phyloP scores from a whole-genome alignment of 148 eudicot species.

The Linanthus parryae region DNA sequence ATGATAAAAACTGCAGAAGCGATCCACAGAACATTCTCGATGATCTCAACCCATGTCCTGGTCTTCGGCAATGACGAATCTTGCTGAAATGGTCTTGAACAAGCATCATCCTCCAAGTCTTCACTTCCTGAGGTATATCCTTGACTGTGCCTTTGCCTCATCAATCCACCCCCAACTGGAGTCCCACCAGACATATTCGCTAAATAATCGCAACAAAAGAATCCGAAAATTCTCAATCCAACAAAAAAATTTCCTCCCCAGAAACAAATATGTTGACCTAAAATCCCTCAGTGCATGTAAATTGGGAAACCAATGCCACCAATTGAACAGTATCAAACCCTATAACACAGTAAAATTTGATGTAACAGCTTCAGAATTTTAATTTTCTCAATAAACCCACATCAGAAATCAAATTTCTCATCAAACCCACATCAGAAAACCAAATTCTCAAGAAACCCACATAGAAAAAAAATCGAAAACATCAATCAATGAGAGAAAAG shows the following conservation, averaged over 20 bases:
- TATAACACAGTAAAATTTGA: slow-evolving; percentile 7
- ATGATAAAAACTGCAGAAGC: slow-evolving; percentile 70
- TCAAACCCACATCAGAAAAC: slow-evolving; percentile 21
- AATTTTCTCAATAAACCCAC: slow-evolving; percentile 6
- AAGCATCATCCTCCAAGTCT: slow-evolving; percentile 89
- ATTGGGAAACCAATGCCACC: neutral
- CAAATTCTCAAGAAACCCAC: slow-evolving; percentile 19
- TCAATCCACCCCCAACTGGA: slow-evolving; percentile 53
- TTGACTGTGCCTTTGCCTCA: slow-evolving; percentile 92
- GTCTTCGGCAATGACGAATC: slow-evolving; percentile 30
- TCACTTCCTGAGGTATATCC: slow-evolving; percentile 82
- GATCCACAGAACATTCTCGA: slow-evolving; percentile 79
- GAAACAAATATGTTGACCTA: slow-evolving; percentile 5
- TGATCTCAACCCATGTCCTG: slow-evolving; percentile 63
- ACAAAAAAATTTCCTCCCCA: neutral
- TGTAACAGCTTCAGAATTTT: neutral
- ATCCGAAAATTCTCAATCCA: neutral
- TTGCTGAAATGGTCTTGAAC: slow-evolving; percentile 43
- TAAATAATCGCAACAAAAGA: slow-evolving; percentile 4
- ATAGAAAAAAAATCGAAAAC: too few relatives aligned
- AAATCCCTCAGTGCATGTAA: neutral
- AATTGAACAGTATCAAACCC: slow-evolving; percentile 1
- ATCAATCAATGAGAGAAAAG: too few relatives aligned
- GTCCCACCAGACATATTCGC: slow-evolving; percentile 76
- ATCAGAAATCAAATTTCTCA: slow-evolving; percentile 12